phyloP scores from a whole-genome alignment of 1,284 basidiomycete species.

The Polyporus tsugae region DNA sequence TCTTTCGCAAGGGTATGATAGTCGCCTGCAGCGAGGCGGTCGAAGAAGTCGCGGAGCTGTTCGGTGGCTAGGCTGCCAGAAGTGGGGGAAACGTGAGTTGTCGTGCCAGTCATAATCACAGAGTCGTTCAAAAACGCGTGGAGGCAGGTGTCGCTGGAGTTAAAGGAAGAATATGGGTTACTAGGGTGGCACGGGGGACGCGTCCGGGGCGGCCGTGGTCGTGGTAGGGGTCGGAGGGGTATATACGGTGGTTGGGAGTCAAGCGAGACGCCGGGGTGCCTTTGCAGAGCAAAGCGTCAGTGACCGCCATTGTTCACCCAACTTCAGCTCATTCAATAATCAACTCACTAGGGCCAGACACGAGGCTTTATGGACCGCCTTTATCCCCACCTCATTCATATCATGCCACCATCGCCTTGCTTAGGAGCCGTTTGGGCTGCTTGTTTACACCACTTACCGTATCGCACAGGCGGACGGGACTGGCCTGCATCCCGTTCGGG shows the following conservation, averaged over 20 bases:
- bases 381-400: not conserved
- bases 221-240: conserved; percentile 18
- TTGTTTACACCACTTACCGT: not conserved
- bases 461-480: not conserved
- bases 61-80: conserved; percentile 11
- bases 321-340: not conserved
- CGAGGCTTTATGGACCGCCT: not conserved
- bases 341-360: not conserved
- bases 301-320: conserved; percentile 25
- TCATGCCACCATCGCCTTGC: not conserved
- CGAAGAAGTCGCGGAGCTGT: conserved; percentile 30
- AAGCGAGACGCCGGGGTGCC: conserved; percentile 21
- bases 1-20: conserved; percentile 28
- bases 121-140: not conserved
- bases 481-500: not conserved
- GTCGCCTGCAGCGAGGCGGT: conserved; percentile 32
- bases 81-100: conserved; percentile 1
- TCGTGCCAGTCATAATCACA: conserved; percentile 16
- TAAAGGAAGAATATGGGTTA: not conserved
- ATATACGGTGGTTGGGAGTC: conserved; percentile 18
- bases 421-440: not conserved
- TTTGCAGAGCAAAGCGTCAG: conserved; percentile 18
- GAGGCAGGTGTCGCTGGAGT: conserved; percentile 11
- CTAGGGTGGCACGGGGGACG: conserved; percentile 5
- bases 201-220: conserved; percentile 14